Evolutionary conservation across 106 monocot genomes (phyloP).

Genomic region (Alisma plantagoaquatica): DNA sequence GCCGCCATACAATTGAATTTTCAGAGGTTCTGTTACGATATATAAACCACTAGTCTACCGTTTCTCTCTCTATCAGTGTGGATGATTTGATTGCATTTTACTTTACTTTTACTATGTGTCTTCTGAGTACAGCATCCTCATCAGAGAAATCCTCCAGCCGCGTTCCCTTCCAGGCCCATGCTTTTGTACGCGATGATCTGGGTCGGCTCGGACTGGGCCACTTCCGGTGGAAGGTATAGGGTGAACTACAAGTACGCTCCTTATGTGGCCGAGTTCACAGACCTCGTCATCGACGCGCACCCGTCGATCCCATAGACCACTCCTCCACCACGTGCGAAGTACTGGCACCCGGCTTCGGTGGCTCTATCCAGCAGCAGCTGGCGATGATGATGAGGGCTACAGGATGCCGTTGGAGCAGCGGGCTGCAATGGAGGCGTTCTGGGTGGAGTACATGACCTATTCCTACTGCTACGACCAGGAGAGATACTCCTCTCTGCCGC

Average conservation of each 20-base stretch:
- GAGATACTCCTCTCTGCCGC: slow-evolving; percentile 29
- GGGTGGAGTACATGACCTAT: slow-evolving; percentile 44
- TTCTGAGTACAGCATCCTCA: slow-evolving; percentile 55
- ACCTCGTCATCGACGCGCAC: slow-evolving; percentile 50
- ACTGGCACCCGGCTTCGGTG: too few species aligned
- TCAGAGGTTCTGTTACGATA: too few species aligned
- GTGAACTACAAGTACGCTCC: slow-evolving; percentile 62
- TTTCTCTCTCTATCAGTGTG: too few species aligned
- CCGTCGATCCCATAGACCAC: slow-evolving; percentile 16
- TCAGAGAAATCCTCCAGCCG: slow-evolving; percentile 41
- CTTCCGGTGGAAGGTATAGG: slow-evolving; percentile 55
- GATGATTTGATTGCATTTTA: too few species aligned
- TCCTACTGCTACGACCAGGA: slow-evolving; percentile 39
- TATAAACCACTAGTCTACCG: too few species aligned
- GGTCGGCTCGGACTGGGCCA: slow-evolving; percentile 76
- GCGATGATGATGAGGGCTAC: slow-evolving; percentile 8
- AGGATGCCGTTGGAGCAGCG: slow-evolving; percentile 28
- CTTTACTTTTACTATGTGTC: too few species aligned
- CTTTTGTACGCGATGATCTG: slow-evolving; percentile 64
- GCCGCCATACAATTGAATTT: too few species aligned
- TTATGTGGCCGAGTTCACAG: slow-evolving; percentile 49
- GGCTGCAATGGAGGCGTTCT: slow-evolving; percentile 29
- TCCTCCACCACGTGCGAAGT: too few species aligned
- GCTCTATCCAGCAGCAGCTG: too few species aligned
- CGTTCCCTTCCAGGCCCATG: slow-evolving; percentile 82